Conservation (phyloP, 163 green algal genomes). For the Volvox carteri region DNA sequence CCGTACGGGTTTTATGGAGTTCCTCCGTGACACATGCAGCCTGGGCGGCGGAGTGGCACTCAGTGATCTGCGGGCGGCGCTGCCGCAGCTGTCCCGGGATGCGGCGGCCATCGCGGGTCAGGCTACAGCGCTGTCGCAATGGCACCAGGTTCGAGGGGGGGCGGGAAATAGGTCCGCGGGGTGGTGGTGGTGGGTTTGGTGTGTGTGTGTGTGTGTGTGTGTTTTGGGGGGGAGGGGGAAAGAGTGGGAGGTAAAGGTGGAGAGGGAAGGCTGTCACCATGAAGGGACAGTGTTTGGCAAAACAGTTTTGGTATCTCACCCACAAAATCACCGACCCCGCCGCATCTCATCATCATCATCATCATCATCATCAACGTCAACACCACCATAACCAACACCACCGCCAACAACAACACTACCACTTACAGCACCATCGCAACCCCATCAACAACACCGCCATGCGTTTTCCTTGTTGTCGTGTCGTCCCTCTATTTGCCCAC, state of each 20-base stretch:
- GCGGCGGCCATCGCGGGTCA: constrained; percentile 85
- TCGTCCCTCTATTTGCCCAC: background rate
- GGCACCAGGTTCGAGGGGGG: constrained; percentile 77
- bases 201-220: background rate
- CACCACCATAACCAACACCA: too few species aligned
- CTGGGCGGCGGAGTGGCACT: constrained; percentile 52
- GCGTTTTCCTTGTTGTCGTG: too few species aligned
- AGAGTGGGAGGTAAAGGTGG: background rate
- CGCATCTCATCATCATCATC: too few species aligned
- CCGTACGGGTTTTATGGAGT: constrained; percentile 56
- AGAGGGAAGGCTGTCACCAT: too few species aligned
- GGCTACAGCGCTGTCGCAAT: constrained; percentile 83
- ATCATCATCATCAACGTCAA: too few species aligned
- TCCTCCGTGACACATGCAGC: constrained; percentile 60
- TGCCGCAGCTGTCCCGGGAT: constrained; percentile 71
- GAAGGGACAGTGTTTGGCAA: too few species aligned
- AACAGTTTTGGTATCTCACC: too few species aligned
- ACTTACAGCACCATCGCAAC: too few species aligned
- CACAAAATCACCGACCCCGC: too few species aligned
- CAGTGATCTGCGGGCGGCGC: constrained; percentile 74
- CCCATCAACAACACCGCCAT: too few species aligned
- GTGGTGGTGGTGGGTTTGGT: background rate
- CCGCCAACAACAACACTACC: too few species aligned
- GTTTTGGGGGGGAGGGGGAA: background rate
- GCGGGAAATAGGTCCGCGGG: background rate